Evolutionary conservation across 225 moss, liverwort and hornwort genomes (phyloP).

Genomic region (Pleurozium schreberi): DNA sequence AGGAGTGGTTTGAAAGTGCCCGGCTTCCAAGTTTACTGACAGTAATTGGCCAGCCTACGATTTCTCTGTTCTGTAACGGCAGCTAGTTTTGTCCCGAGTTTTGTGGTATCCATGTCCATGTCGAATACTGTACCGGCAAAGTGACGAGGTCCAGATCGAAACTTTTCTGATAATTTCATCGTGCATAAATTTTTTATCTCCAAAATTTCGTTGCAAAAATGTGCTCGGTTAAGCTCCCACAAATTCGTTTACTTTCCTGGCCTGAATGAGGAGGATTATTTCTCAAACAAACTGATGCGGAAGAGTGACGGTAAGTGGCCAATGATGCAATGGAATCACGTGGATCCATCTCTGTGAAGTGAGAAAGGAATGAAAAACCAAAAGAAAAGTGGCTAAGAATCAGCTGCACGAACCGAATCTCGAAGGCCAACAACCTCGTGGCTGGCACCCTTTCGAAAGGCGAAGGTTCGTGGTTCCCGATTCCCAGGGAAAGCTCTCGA

Average conservation of each 20-base stretch:
- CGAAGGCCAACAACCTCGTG: background rate
- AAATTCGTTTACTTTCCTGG: background rate
- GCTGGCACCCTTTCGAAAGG: background rate
- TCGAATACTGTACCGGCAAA: background rate
- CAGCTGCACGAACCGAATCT: background rate
- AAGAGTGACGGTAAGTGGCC: background rate
- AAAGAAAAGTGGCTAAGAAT: background rate
- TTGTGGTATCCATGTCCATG: background rate
- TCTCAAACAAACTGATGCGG: background rate
- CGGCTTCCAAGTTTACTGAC: background rate
- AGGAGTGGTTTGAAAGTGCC: background rate
- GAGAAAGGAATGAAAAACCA: background rate
- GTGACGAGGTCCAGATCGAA: background rate
- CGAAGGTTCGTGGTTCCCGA: background rate
- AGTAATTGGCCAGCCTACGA: background rate
- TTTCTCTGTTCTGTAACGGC: background rate
- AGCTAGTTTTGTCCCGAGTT: too few relatives aligned
- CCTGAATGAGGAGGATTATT: background rate
- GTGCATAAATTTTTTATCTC: too few relatives aligned
- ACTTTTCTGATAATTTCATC: background rate
- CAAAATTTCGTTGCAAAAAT: background rate
- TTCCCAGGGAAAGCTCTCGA: background rate
- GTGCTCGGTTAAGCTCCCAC: background rate
- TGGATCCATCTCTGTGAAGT: background rate
- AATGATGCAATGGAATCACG: background rate